phyloP scores from a whole-genome alignment of 2,329 filamentous ascomycete species.

The Alternaria atra region DNA sequence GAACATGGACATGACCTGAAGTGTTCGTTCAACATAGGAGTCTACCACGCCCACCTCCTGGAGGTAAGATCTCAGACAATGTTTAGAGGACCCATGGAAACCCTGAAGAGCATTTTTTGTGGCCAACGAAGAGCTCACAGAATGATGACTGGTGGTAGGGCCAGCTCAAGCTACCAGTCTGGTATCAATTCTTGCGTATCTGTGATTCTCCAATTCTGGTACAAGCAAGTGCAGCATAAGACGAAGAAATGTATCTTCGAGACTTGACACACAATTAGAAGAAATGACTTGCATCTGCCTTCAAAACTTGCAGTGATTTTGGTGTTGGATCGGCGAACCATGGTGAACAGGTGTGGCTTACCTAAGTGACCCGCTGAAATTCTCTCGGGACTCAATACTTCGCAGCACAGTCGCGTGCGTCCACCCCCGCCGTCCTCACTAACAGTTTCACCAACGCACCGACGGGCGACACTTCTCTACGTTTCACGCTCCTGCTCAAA shows the following conservation, averaged over 20 bases:
- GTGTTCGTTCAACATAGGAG: background rate
- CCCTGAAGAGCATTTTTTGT: background rate
- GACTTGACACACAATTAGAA: background rate
- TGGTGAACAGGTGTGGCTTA: slow-evolving; percentile 13
- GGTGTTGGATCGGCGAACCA: slow-evolving; percentile 3
- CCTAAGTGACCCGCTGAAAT: slow-evolving; percentile 25
- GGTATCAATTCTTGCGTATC: background rate
- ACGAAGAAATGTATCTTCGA: background rate
- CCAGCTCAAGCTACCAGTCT: background rate
- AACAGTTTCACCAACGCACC: slow-evolving; percentile 20
- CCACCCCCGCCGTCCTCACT: slow-evolving; percentile 22
- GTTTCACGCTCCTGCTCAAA: slow-evolving; percentile 26
- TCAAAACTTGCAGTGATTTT: background rate
- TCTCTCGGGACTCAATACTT: slow-evolving; percentile 12
- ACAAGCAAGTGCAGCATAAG: background rate
- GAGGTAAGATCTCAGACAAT: background rate
- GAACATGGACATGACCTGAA: slow-evolving; percentile 11
- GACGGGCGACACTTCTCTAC: slow-evolving; percentile 1
- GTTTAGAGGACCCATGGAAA: background rate
- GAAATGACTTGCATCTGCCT: background rate
- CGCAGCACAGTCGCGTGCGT: slow-evolving; percentile 24
- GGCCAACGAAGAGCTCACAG: background rate
- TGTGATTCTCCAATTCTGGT: background rate
- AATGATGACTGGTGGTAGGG: background rate
- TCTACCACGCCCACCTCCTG: background rate